phyloP scores from a whole-genome alignment of 2,329 filamentous ascomycete genomes.

The Eutypella sp. region DNA sequence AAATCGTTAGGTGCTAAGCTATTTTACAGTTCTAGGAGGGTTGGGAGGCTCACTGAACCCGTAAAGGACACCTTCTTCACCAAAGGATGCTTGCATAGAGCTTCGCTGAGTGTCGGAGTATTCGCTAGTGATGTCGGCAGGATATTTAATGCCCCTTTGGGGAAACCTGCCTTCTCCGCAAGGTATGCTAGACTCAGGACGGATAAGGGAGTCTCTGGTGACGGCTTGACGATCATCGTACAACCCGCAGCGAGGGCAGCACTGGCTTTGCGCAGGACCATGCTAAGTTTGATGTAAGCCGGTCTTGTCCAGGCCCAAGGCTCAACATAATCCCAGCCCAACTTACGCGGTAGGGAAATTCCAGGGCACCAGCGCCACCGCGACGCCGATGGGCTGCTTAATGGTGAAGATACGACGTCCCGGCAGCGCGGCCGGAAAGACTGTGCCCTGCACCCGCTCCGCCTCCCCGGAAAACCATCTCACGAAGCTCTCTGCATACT shows the following conservation, averaged over 20 bases:
- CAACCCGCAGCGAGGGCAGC: slow-evolving; percentile 68
- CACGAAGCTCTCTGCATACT: slow-evolving; percentile 48
- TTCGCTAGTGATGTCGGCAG: slow-evolving; percentile 40
- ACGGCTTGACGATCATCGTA: slow-evolving; percentile 69
- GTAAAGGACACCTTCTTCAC: slow-evolving; percentile 71
- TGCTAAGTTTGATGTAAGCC: slow-evolving; percentile 12
- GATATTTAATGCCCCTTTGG: slow-evolving; percentile 62
- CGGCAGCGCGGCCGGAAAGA: slow-evolving; percentile 54
- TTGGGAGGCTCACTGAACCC: slow-evolving; percentile 35
- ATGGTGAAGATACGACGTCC: slow-evolving; percentile 64
- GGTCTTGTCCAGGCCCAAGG: background rate
- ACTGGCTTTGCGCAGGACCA: slow-evolving; percentile 63
- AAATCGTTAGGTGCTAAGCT: slow-evolving; percentile 3
- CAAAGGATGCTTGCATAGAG: slow-evolving; percentile 39
- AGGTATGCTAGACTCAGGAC: slow-evolving; percentile 50
- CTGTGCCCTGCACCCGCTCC: slow-evolving; percentile 49
- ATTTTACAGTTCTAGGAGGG: background rate
- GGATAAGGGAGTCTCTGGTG: slow-evolving; percentile 60
- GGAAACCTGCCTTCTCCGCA: slow-evolving; percentile 65
- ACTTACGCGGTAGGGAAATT: slow-evolving; percentile 58
- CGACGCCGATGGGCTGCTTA: slow-evolving; percentile 69
- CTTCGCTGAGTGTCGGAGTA: slow-evolving; percentile 40
- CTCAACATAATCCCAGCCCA: background rate
- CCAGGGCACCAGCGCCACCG: slow-evolving; percentile 66
- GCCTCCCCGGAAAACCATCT: slow-evolving; percentile 54